Percentiles rank a stretch among this genome's conserved stretches.
phyloP scores from a whole-genome alignment of 129 eudicot genomes.

The Daucus carota region DNA sequence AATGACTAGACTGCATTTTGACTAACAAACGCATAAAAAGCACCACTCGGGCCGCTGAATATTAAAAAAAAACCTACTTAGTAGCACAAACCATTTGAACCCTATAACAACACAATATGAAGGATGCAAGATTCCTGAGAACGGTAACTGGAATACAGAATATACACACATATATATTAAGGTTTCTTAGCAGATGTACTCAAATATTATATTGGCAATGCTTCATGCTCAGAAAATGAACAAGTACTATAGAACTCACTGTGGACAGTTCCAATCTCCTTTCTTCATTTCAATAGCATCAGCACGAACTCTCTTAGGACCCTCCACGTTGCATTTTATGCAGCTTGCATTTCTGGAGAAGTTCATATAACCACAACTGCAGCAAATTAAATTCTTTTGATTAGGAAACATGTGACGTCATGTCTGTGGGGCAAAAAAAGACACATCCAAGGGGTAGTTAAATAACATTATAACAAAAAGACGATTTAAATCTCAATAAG shows the following conservation, averaged over 20 bases:
- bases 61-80: not conserved
- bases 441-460: not conserved
- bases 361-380: constrained; percentile 83
- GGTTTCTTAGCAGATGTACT: not conserved
- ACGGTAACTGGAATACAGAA: not conserved
- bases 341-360: constrained; percentile 59
- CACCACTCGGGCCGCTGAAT: not conserved
- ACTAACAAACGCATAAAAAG: not conserved
- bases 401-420: not conserved
- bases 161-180: not conserved
- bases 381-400: constrained; percentile 11
- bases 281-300: constrained; percentile 55
- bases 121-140: not conserved
- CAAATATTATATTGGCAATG: not conserved
- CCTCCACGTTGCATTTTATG: constrained; percentile 49
- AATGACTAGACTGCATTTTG: too few species aligned
- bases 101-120: not conserved
- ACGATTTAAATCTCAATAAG: not conserved
- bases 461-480: not conserved
- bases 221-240: not conserved
- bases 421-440: not conserved
- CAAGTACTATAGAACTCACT: constrained; percentile 38
- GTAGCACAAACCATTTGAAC: not conserved
- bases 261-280: constrained; percentile 92
- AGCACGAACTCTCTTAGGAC: constrained; percentile 26